Conservation (phyloP, 1,284 basidiomycete genomes). For the Malassezia yamatoensis region DNA sequence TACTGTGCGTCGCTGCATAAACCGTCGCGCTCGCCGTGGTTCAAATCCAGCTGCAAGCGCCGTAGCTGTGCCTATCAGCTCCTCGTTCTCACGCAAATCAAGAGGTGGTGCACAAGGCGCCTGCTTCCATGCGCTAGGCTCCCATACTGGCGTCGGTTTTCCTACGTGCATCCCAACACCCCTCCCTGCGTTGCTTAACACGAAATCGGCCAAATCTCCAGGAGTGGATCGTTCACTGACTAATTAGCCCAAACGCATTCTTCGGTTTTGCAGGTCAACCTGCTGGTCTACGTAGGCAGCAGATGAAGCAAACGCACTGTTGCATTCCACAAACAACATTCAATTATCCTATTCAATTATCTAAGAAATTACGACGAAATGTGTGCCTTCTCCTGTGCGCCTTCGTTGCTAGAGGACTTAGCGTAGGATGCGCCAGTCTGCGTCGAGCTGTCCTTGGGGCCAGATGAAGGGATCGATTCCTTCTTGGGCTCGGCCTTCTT, state of each 20-base stretch:
- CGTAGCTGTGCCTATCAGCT: slow-evolving; percentile 58
- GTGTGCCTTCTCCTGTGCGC: slow-evolving; percentile 9
- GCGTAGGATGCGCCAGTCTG: neutral
- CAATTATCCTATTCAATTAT: too few relatives aligned
- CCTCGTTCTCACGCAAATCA: slow-evolving; percentile 62
- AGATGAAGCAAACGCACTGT: too few relatives aligned
- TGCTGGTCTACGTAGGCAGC: too few relatives aligned
- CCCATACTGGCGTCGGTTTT: slow-evolving; percentile 18
- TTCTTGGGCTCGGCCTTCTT: slow-evolving; percentile 11
- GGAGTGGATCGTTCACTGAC: too few relatives aligned
- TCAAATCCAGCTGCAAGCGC: slow-evolving; percentile 49
- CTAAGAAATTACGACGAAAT: slow-evolving; percentile 6
- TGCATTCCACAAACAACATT: neutral
- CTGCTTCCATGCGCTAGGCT: slow-evolving; percentile 42
- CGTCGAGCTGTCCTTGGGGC: too few relatives aligned
- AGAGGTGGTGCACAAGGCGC: slow-evolving; percentile 57
- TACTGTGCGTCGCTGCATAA: slow-evolving; percentile 79
- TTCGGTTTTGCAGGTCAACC: neutral
- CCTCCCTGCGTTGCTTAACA: too few relatives aligned
- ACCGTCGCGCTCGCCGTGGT: slow-evolving; percentile 73
- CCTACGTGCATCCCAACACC: too few relatives aligned
- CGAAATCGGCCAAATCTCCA: neutral
- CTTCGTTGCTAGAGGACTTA: neutral
- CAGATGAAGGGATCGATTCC: neutral
- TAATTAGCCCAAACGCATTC: too few relatives aligned